Evolutionary conservation across 2,329 filamentous ascomycete genomes (phyloP).

Genomic region (Fusarium lateritium): DNA sequence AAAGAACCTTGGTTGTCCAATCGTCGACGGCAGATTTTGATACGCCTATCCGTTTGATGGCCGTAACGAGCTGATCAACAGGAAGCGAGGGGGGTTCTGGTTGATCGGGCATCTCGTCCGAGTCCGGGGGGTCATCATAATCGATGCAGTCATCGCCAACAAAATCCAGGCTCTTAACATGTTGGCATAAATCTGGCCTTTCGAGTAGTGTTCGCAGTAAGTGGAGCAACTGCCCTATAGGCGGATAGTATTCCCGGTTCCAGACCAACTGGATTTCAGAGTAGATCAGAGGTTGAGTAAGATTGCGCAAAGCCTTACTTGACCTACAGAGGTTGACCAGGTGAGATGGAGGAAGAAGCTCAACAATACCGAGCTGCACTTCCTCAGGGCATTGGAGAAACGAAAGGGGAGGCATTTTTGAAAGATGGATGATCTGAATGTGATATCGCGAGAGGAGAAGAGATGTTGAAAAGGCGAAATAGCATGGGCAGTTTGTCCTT

Average conservation of each 20-base stretch:
- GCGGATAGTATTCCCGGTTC: neutral
- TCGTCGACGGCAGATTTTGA: neutral
- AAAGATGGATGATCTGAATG: too few relatives aligned
- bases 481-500: too few relatives aligned
- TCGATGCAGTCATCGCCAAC: neutral
- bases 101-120: neutral
- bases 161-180: neutral
- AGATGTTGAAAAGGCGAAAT: too few relatives aligned
- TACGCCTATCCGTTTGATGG: neutral
- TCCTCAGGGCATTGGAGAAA: too few relatives aligned
- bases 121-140: neutral
- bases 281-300: neutral
- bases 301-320: neutral
- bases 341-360: neutral
- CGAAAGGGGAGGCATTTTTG: too few relatives aligned
- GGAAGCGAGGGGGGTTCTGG: neutral
- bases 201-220: constrained; percentile 1
- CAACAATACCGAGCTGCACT: too few relatives aligned
- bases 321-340: neutral
- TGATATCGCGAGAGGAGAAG: too few relatives aligned
- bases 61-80: neutral
- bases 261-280: neutral
- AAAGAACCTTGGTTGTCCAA: neutral
- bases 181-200: neutral
- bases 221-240: neutral